Percentiles rank a stretch among this genome's conserved stretches.
Conservation (phyloP, 1,139 yeast genomes). For the Kluyveromyces sp. region DNA sequence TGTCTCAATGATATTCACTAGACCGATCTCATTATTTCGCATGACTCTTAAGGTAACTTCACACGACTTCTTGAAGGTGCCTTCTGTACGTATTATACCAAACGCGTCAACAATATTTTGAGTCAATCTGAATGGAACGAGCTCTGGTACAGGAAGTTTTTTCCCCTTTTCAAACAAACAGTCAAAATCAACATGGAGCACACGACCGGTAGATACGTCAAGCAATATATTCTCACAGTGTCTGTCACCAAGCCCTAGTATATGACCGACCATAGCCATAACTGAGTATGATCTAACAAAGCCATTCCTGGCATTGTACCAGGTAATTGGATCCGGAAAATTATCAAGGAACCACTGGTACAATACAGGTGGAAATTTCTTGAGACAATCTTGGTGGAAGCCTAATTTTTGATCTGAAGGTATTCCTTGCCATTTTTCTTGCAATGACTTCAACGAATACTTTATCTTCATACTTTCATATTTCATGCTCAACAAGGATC, state of each 20-base stretch:
- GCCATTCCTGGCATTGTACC: constrained; percentile 74
- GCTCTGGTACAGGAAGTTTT: constrained; percentile 56
- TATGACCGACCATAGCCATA: constrained; percentile 95
- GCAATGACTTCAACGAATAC: constrained; percentile 20
- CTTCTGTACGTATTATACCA: constrained; percentile 88
- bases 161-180: constrained; percentile 77
- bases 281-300: constrained; percentile 83
- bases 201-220: constrained; percentile 65
- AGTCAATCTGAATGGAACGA: constrained; percentile 90
- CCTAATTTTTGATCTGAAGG: constrained; percentile 24
- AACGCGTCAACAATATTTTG: constrained; percentile 85
- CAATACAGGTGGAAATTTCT: constrained; percentile 64
- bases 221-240: constrained; percentile 88
- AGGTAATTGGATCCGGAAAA: constrained; percentile 81
- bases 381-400: constrained; percentile 26
- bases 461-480: constrained; percentile 35
- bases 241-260: constrained; percentile 87
- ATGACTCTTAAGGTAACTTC: constrained; percentile 75
- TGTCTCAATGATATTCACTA: constrained; percentile 88
- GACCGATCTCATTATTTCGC: constrained; percentile 73
- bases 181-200: constrained; percentile 93
- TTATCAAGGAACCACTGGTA: constrained; percentile 83
- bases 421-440: constrained; percentile 25
- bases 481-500: constrained; percentile 50
- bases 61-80: constrained; percentile 75